Evolutionary conservation across 768 basidiomycete genomes (phyloP).

Genomic region (Lactarius akahatsu): DNA sequence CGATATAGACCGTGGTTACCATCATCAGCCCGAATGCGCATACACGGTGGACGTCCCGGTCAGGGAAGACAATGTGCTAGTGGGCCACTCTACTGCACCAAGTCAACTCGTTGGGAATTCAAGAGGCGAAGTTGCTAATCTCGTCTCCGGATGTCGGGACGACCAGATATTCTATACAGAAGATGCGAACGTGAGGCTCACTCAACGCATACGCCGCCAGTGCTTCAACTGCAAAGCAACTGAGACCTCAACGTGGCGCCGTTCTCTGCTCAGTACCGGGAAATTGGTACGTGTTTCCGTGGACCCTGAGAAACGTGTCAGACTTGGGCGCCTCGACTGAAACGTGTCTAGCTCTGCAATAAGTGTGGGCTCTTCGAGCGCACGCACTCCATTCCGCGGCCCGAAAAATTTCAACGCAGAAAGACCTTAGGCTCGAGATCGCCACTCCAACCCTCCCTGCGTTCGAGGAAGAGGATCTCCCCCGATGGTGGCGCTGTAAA

Average conservation of each 20-base stretch:
- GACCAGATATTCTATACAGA: conserved; percentile 48
- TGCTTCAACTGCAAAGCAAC: conserved; percentile 86
- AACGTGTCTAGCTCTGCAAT: conserved; percentile 36
- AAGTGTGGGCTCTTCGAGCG: conserved; percentile 81
- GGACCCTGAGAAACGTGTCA: not conserved
- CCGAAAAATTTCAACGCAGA: conserved; percentile 33
- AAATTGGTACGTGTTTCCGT: conserved; percentile 52
- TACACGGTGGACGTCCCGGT: not conserved
- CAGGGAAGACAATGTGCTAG: not conserved
- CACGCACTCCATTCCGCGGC: conserved; percentile 72
- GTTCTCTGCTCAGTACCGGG: conserved; percentile 72
- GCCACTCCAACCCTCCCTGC: not conserved
- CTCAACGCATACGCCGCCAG: conserved; percentile 67
- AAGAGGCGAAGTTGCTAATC: conserved; percentile 4
- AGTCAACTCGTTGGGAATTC: not conserved
- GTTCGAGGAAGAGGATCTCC: not conserved
- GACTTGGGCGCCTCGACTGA: not conserved
- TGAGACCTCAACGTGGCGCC: conserved; percentile 78
- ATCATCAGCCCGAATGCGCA: not conserved
- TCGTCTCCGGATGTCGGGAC: not conserved
- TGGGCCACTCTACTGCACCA: not conserved
- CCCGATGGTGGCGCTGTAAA: not conserved
- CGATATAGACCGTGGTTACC: not conserved
- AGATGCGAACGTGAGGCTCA: conserved; percentile 77
- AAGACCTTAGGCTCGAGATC: conserved; percentile 1